phyloP scores from a whole-genome alignment of 805 yeast species.

The Yamadazyma ubonensis region DNA sequence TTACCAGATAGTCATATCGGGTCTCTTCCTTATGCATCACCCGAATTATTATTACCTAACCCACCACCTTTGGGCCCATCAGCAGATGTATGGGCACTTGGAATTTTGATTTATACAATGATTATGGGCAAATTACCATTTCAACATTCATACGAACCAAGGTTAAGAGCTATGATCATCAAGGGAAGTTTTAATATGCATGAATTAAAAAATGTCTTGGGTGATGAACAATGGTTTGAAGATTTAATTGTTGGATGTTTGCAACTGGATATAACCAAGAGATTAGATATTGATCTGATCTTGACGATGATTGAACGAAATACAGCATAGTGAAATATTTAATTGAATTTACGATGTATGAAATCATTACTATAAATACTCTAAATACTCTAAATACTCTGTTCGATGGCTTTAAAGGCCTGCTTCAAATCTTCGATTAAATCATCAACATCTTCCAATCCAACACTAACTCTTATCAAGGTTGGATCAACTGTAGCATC shows the following conservation, averaged over 20 bases:
- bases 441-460: conserved; percentile 82
- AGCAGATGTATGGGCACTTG: conserved; percentile 91
- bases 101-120: conserved; percentile 74
- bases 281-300: conserved; percentile 46
- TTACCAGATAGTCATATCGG: conserved; percentile 75
- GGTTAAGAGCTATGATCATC: conserved; percentile 68
- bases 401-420: conserved; percentile 41
- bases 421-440: conserved; percentile 67
- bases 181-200: conserved; percentile 60
- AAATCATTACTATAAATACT: not conserved
- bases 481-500: conserved; percentile 53
- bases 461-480: conserved; percentile 73
- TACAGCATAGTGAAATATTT: conserved; percentile 3
- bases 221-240: conserved; percentile 27
- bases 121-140: conserved; percentile 76
- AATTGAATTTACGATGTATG: conserved; percentile 3
- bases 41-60: conserved; percentile 68
- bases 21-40: conserved; percentile 89
- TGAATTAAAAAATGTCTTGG: conserved; percentile 27
- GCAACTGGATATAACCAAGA: conserved; percentile 45
- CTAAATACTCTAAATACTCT: not conserved
- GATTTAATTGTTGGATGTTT: conserved; percentile 54
- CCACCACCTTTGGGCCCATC: conserved; percentile 63
- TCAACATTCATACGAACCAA: conserved; percentile 79
- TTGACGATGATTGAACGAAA: conserved; percentile 10